Evolutionary conservation across 202 grass and related monocot species (phyloP).

Genomic region (Panicum hallii): DNA sequence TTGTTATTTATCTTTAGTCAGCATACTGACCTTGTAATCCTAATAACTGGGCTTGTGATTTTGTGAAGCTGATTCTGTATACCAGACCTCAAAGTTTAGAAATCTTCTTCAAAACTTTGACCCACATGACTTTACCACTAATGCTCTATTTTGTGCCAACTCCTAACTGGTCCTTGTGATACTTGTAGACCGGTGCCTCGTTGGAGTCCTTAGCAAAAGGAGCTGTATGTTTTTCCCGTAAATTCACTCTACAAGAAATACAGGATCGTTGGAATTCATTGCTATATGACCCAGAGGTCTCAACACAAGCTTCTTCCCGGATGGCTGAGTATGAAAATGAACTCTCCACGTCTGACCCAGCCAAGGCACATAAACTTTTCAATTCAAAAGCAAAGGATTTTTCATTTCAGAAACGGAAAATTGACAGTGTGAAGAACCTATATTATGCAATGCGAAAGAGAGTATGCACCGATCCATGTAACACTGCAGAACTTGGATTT

Average conservation of each 20-base stretch:
- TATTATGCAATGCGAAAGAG: slow-evolving; percentile 86
- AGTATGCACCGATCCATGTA: slow-evolving; percentile 54
- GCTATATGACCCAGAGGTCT: slow-evolving; percentile 70
- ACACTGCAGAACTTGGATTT: slow-evolving; percentile 56
- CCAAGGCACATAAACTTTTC: slow-evolving; percentile 64
- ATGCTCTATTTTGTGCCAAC: slow-evolving; percentile 12
- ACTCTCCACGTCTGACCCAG: slow-evolving; percentile 59
- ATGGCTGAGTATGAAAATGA: slow-evolving; percentile 76
- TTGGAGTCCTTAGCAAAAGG: slow-evolving; percentile 94
- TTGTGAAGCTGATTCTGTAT: neutral
- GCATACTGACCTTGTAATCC: slow-evolving; percentile 32
- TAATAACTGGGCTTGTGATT: slow-evolving; percentile 30
- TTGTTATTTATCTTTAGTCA: slow-evolving; percentile 3
- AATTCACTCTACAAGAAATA: slow-evolving; percentile 87
- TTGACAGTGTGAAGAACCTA: slow-evolving; percentile 65
- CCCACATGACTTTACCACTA: slow-evolving; percentile 23
- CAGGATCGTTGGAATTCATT: slow-evolving; percentile 87
- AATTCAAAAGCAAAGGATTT: slow-evolving; percentile 68
- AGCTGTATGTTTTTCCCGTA: slow-evolving; percentile 81
- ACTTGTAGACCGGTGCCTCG: slow-evolving; percentile 84
- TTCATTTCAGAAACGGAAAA: slow-evolving; percentile 74
- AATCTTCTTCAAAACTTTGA: neutral
- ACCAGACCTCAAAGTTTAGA: neutral
- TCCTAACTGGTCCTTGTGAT: slow-evolving; percentile 34
- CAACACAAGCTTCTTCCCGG: slow-evolving; percentile 67